Conservation (phyloP, 805 yeast genomes). For the Suhomyces kilbournensis region DNA sequence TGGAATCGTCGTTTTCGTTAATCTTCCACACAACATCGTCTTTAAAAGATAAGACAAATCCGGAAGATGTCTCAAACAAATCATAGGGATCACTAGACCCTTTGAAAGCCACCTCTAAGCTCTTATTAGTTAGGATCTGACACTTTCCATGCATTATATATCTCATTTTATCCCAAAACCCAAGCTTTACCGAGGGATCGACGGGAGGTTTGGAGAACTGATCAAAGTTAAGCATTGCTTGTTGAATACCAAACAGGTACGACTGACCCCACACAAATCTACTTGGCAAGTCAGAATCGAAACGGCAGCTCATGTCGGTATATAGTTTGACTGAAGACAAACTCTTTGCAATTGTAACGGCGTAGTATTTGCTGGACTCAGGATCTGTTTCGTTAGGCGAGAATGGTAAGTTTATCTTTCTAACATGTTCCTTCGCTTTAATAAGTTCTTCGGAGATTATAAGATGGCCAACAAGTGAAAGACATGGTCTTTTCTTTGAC, state of each 20-base stretch:
- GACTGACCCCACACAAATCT: constrained; percentile 82
- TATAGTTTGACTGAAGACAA: constrained; percentile 71
- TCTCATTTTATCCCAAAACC: constrained; percentile 91
- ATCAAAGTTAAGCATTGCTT: constrained; percentile 72
- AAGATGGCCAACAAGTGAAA: constrained; percentile 56
- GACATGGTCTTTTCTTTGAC: constrained; percentile 17
- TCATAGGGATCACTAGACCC: constrained; percentile 80
- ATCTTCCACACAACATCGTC: constrained; percentile 57
- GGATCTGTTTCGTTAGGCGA: constrained; percentile 30
- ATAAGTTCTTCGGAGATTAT: constrained; percentile 66
- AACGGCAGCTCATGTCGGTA: constrained; percentile 55
- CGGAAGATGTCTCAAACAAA: constrained; percentile 64
- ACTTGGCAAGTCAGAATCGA: constrained; percentile 57
- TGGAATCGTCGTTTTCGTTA: constrained; percentile 67
- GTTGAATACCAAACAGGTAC: constrained; percentile 80
- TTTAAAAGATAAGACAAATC: constrained; percentile 72
- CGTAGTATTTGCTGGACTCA: constrained; percentile 36
- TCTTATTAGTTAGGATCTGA: constrained; percentile 44
- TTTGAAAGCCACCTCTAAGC: constrained; percentile 59
- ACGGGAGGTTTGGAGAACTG: constrained; percentile 85
- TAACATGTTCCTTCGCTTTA: constrained; percentile 47
- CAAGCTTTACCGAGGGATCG: constrained; percentile 80
- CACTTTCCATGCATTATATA: constrained; percentile 72
- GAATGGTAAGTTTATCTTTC: constrained; percentile 62
- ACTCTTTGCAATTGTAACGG: constrained; percentile 69